Evolutionary conservation across 345 rosid species (phyloP).

Genomic region (Populus deltoides): DNA sequence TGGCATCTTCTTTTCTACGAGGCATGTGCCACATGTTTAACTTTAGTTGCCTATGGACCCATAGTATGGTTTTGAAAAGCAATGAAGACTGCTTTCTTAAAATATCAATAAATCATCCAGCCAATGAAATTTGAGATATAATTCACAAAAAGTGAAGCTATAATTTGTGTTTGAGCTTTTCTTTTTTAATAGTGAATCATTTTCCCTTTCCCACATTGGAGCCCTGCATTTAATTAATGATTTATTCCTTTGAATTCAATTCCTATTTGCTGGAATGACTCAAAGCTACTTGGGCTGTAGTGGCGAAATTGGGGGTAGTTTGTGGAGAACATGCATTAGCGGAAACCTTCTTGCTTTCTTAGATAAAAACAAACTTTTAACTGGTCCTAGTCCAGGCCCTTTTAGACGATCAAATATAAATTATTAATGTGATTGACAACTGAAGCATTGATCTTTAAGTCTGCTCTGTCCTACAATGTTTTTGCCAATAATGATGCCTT

Average conservation of each 20-base stretch:
- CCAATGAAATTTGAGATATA: too few relatives aligned
- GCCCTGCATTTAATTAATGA: not conserved
- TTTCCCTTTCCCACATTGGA: not conserved
- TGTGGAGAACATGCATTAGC: too few relatives aligned
- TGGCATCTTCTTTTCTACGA: constrained; percentile 24
- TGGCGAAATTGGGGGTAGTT: not conserved
- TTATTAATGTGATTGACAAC: not conserved
- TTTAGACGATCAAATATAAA: not conserved
- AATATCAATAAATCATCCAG: too few relatives aligned
- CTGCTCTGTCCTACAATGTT: too few relatives aligned
- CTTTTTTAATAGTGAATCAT: not conserved
- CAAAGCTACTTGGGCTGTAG: not conserved
- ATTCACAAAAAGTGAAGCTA: too few relatives aligned
- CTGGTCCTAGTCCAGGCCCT: not conserved
- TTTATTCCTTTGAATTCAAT: constrained; percentile 2
- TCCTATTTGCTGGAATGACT: constrained; percentile 15
- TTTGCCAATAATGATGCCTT: not conserved
- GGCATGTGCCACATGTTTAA: constrained; percentile 12
- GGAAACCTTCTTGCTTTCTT: constrained; percentile 13
- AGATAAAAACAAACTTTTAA: not conserved
- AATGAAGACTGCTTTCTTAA: too few relatives aligned
- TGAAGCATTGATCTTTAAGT: not conserved
- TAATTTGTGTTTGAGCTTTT: not conserved
- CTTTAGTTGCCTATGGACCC: too few relatives aligned
- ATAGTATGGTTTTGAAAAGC: too few relatives aligned